Conservation (phyloP, 208 protist species). For the Strigomonas culicis region DNA sequence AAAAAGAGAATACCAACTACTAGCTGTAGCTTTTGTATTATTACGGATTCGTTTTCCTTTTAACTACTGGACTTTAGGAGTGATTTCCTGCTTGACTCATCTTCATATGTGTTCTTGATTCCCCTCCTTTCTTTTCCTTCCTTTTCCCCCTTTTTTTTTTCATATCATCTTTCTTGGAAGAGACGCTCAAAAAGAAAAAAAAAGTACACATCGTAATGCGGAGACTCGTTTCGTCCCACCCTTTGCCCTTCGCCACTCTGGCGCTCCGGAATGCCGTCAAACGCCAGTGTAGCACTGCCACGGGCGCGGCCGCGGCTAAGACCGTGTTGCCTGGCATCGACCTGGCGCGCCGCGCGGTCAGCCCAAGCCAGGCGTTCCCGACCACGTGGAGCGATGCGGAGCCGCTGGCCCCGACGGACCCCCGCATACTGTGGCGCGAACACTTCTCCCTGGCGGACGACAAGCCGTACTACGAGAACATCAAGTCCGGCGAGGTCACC, state of each 20-base stretch:
- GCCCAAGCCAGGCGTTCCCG: slow-evolving; percentile 43
- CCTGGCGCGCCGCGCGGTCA: slow-evolving; percentile 37
- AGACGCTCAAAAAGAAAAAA: background rate
- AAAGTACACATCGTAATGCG: too few species aligned
- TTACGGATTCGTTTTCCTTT: too few species aligned
- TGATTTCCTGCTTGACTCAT: too few species aligned
- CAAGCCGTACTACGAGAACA: slow-evolving; percentile 77
- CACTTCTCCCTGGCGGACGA: slow-evolving; percentile 56
- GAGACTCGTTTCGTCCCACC: too few species aligned
- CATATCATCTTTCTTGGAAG: background rate
- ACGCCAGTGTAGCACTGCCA: background rate
- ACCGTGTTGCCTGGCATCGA: slow-evolving; percentile 47
- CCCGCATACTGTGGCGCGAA: slow-evolving; percentile 67
- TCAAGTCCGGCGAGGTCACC: slow-evolving; percentile 50
- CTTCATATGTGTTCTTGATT: background rate
- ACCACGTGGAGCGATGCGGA: slow-evolving; percentile 46
- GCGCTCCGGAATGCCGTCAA: too few species aligned
- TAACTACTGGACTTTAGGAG: too few species aligned
- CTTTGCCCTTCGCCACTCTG: too few species aligned
- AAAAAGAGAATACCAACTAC: background rate
- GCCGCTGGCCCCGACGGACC: slow-evolving; percentile 35
- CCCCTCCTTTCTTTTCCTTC: slow-evolving; percentile 8
- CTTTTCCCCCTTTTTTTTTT: slow-evolving; percentile 11
- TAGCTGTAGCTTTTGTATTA: background rate
- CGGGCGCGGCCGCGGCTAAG: too few species aligned